A percentile compares a stretch with the other conserved stretches of the same genome.
These are phyloP conservation scores for Paecilomyces dactylethromorphus DNA, from an alignment of 2,329 filamentous ascomycete genomes.

Conservation along the genomic window DNA sequence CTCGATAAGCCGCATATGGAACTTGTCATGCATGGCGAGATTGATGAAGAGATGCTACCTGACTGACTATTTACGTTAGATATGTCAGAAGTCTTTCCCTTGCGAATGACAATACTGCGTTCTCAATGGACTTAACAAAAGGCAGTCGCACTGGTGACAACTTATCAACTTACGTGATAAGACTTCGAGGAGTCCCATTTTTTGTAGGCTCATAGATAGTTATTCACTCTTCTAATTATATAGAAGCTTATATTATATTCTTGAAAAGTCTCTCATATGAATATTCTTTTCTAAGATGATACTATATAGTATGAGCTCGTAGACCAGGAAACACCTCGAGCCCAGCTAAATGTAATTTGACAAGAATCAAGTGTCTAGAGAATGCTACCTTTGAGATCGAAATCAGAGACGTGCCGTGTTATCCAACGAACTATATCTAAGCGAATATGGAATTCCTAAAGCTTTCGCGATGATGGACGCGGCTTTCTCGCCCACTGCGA, in stretches of 20 bases:
- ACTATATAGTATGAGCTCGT: too few relatives aligned
- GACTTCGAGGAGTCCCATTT: neutral
- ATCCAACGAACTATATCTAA: neutral
- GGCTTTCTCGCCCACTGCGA: slow-evolving; percentile 41
- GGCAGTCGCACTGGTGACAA: neutral
- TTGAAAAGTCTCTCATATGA: too few relatives aligned
- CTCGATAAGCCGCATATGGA: neutral
- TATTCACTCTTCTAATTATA: too few relatives aligned
- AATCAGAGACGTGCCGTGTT: neutral
- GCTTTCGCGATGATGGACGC: slow-evolving; percentile 25
- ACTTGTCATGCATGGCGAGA: neutral
- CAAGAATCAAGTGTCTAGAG: too few relatives aligned
- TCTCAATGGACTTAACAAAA: neutral
- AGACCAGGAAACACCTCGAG: too few relatives aligned
- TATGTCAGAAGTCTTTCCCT: neutral
- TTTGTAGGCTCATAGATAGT: neutral
- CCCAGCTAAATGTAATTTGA: too few relatives aligned
- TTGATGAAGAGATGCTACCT: neutral
- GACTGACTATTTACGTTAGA: neutral
- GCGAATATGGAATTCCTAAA: slow-evolving; percentile 12
- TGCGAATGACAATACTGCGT: too few relatives aligned
- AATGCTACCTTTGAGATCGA: neutral
- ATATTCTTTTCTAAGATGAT: too few relatives aligned
- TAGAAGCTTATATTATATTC: too few relatives aligned
- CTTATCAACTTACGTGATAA: too few relatives aligned